Evolutionary conservation across 2,329 filamentous ascomycete species (phyloP).

Genomic region (Pseudogymnoascus sp.): DNA sequence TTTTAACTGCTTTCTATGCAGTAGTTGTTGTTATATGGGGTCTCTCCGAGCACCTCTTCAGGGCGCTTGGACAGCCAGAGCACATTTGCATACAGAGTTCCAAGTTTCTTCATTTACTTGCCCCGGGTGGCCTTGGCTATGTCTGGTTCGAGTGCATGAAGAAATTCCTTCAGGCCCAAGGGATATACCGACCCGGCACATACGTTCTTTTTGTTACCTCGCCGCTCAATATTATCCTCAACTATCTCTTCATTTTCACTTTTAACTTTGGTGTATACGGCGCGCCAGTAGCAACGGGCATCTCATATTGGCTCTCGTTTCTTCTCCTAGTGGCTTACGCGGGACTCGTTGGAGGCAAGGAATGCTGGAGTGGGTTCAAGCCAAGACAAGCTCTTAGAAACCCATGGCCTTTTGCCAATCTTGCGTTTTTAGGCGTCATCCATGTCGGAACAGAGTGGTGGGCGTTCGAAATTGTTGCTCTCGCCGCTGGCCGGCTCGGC

Average conservation of each 20-base stretch:
- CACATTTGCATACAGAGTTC: slow-evolving; percentile 69
- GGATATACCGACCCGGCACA: slow-evolving; percentile 70
- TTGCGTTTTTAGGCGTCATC: slow-evolving; percentile 69
- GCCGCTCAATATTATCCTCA: slow-evolving; percentile 72
- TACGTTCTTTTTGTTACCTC: slow-evolving; percentile 80
- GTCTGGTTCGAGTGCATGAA: slow-evolving; percentile 84
- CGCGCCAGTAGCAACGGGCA: slow-evolving; percentile 73
- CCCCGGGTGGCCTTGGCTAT: slow-evolving; percentile 78
- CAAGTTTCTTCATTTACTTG: slow-evolving; percentile 64
- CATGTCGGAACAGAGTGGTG: slow-evolving; percentile 92
- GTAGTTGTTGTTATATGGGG: slow-evolving; percentile 69
- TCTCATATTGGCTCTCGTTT: slow-evolving; percentile 83
- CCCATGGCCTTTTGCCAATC: slow-evolving; percentile 62
- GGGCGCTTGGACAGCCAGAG: slow-evolving; percentile 68
- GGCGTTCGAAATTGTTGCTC: slow-evolving; percentile 86
- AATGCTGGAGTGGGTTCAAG: slow-evolving; percentile 75
- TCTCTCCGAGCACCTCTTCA: slow-evolving; percentile 68
- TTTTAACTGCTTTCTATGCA: slow-evolving; percentile 66
- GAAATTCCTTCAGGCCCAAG: slow-evolving; percentile 83
- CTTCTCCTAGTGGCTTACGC: slow-evolving; percentile 68
- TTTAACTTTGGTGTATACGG: slow-evolving; percentile 67
- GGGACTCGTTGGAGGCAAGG: slow-evolving; percentile 60
- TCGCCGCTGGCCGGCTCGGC: slow-evolving; percentile 74
- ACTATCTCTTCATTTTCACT: slow-evolving; percentile 72
- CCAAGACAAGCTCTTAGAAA: slow-evolving; percentile 56